Evolutionary conservation across 768 basidiomycete species (phyloP).

Genomic region (Pulveroboletus sp.): DNA sequence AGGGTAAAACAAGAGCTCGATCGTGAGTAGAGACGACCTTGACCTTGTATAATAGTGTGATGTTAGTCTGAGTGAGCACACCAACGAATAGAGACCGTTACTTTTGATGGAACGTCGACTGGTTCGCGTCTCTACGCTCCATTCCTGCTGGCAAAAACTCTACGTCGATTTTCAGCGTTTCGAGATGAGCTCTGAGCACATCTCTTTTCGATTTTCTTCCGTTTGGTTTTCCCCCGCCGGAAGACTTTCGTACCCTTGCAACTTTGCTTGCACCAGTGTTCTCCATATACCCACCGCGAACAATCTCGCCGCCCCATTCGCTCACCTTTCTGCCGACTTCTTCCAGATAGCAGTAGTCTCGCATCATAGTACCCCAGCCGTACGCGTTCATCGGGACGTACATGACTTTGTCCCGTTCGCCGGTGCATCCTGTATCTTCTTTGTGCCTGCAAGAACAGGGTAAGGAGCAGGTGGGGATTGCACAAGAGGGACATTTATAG

Average conservation of each 20-base stretch:
- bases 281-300: constrained; percentile 49
- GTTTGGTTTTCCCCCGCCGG: constrained; percentile 28
- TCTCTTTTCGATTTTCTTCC: constrained; percentile 53
- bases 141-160: constrained; percentile 79
- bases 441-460: constrained; percentile 71
- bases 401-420: constrained; percentile 64
- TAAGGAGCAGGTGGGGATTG: constrained; percentile 66
- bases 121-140: constrained; percentile 71
- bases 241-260: constrained; percentile 14
- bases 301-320: constrained; percentile 70
- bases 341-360: constrained; percentile 85
- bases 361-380: constrained; percentile 82
- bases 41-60: constrained; percentile 40
- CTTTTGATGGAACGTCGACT: constrained; percentile 81
- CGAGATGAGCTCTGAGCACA: constrained; percentile 62
- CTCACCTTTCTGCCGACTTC: constrained; percentile 71
- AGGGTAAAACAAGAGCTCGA: constrained; percentile 67
- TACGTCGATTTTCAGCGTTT: constrained; percentile 62
- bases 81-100: constrained; percentile 35
- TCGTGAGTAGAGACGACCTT: constrained; percentile 61
- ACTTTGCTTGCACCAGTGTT: constrained; percentile 17
- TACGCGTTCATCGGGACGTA: constrained; percentile 83
- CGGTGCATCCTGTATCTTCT: constrained; percentile 53
- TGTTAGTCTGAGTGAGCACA: constrained; percentile 12
- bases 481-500: constrained; percentile 80